Base-by-base conservation (phyloP, 768 basidiomycete species). In the Phanerochaete sordida region DNA sequence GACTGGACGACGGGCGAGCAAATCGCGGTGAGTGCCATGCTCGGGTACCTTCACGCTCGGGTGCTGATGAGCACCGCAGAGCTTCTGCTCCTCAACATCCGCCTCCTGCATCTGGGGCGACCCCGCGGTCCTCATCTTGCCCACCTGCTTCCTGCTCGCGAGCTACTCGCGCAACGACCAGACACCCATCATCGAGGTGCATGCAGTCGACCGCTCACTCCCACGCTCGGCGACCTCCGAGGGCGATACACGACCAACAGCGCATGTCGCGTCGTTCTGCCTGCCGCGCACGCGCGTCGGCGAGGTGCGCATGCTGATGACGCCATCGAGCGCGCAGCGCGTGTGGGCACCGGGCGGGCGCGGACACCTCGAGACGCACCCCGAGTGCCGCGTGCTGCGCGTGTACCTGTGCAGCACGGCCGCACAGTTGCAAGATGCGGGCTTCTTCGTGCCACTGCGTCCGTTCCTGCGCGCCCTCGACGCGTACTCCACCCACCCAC, bases 1-100 rank as follows among this genome's bases (percentile, higher is more conserved):
- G 46, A 58, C 33, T 58, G 57, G 57, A 47, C 45, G 3, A 37
- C 57, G 8, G 48, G 57, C n/a, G 46, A 49, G 23, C 45, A 58
- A 21, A 16, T 48, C n/a, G 57, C 46, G 9, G 57, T 58, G n/a
- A 37, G 57, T 16, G 24, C 30, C 3, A 28, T 31, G 6, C 46
- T 46, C n/a, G 11, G 23, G n/a, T 6, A 2, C 24, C 12, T 58
- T 16, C 6, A 4, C 2, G 16, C 26, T 35, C 33, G 45, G 33
- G 4, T 43, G 45, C 33, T 23, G 13, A 39, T 15, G 12, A 30
- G 23, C 11, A 13, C 16, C 27, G 21, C 47, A 58, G 57, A 48
- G 13, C 19, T 58, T 58, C 33, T 37, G n/a, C 26, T 58, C 57
- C n/a, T 28, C 57, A 12, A 31, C 21, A 19, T 19, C 6, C n/a